Evolutionary conservation across 306 rosid genomes (phyloP).

Genomic region (Glycyrrhiza uralensis): DNA sequence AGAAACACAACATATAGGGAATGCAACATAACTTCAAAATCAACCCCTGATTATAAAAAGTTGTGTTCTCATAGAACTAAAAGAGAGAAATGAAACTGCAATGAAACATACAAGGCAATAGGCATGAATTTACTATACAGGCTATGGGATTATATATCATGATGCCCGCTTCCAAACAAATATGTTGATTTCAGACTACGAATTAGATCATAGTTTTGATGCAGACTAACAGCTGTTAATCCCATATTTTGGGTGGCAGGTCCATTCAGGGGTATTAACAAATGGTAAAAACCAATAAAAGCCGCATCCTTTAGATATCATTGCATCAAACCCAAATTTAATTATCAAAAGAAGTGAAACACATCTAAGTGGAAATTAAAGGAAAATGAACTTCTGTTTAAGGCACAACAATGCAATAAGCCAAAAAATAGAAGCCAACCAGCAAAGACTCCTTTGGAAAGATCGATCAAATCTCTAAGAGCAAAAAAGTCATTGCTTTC

Average conservation of each 20-base stretch:
- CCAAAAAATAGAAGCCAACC: constrained; percentile 52
- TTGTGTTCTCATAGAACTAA: neutral
- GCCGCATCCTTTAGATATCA: neutral
- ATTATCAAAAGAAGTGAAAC: neutral
- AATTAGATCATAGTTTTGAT: neutral
- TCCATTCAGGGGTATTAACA: neutral
- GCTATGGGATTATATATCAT: neutral
- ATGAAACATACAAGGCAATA: constrained; percentile 11
- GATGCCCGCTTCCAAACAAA: constrained; percentile 14
- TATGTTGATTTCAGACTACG: neutral
- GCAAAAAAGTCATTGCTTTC: constrained; percentile 97
- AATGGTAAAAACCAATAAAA: neutral
- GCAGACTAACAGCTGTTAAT: neutral
- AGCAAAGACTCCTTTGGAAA: constrained; percentile 95
- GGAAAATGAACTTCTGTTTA: constrained; percentile 2
- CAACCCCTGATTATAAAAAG: neutral
- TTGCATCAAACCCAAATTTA: constrained; percentile 17
- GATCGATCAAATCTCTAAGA: constrained; percentile 92
- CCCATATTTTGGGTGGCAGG: neutral
- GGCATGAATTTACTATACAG: neutral
- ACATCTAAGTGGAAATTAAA: neutral
- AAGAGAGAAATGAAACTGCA: neutral
- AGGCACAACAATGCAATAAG: neutral
- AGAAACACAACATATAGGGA: constrained; percentile 15
- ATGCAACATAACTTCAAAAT: constrained; percentile 17